Evolutionary conservation across 768 basidiomycete genomes (phyloP).

Genomic region (Pisolithus albus): DNA sequence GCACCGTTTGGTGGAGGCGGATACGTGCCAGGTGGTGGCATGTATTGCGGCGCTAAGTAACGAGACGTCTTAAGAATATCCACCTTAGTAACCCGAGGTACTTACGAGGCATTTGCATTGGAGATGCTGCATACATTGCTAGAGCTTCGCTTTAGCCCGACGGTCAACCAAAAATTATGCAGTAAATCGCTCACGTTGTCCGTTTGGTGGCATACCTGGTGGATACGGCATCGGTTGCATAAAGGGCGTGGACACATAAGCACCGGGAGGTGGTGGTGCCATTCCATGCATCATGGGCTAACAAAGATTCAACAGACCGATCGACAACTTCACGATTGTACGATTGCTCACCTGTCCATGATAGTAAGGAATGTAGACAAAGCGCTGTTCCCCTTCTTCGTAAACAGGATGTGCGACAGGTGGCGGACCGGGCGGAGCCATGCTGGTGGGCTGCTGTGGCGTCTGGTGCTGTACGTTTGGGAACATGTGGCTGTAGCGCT

Average conservation of each 20-base stretch:
- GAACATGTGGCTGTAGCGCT: conserved; percentile 76
- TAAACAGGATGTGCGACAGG: conserved; percentile 70
- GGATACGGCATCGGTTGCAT: conserved; percentile 86
- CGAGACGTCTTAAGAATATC: conserved; percentile 4
- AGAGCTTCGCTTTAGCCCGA: conserved; percentile 3
- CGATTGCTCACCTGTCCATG: conserved; percentile 59
- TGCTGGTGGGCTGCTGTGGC: conserved; percentile 61
- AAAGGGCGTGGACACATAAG: conserved; percentile 73
- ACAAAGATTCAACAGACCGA: not conserved
- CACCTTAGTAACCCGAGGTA: conserved; percentile 11
- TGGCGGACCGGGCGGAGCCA: conserved; percentile 59
- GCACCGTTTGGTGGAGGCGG: conserved; percentile 73
- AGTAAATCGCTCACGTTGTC: conserved; percentile 32
- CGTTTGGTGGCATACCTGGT: conserved; percentile 71
- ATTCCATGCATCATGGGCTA: conserved; percentile 85
- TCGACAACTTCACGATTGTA: not conserved
- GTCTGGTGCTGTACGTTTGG: conserved; percentile 52
- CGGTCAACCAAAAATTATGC: not conserved
- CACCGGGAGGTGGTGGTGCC: conserved; percentile 71
- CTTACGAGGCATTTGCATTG: conserved; percentile 88
- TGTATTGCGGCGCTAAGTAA: conserved; percentile 62
- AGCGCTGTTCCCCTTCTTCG: conserved; percentile 68
- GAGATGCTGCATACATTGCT: conserved; percentile 79
- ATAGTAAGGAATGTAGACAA: conserved; percentile 77
- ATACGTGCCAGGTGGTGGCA: conserved; percentile 73